Evolutionary conservation across 2,329 filamentous ascomycete species (phyloP).

Genomic region (Xylariaceae sp.): DNA sequence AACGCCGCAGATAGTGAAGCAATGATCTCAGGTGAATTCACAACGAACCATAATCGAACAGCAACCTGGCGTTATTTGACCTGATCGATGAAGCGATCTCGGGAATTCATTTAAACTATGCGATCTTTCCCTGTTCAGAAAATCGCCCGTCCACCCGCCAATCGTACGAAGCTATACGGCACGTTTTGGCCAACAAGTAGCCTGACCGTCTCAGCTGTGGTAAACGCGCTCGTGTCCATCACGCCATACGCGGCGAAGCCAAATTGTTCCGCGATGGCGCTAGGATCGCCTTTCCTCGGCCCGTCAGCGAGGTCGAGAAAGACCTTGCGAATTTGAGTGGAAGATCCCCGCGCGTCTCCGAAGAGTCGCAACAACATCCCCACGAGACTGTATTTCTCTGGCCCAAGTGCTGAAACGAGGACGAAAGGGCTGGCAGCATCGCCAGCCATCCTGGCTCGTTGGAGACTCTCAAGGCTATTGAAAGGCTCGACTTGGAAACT

Average conservation of each 20-base stretch:
- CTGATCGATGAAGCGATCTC: neutral
- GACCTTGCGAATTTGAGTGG: conserved; percentile 53
- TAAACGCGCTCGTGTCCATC: conserved; percentile 76
- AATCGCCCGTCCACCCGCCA: conserved; percentile 54
- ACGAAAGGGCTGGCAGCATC: conserved; percentile 64
- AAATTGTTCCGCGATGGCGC: conserved; percentile 63
- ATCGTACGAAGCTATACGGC: conserved; percentile 77
- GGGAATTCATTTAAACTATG: neutral
- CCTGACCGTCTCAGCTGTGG: conserved; percentile 74
- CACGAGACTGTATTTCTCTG: conserved; percentile 73
- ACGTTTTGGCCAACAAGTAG: conserved; percentile 81
- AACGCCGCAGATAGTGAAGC: neutral
- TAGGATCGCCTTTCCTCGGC: conserved; percentile 61
- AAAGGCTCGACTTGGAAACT: conserved; percentile 73
- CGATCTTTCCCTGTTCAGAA: conserved; percentile 34
- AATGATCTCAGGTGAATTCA: too few relatives aligned
- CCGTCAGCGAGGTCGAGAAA: conserved; percentile 74
- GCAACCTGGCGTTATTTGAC: neutral
- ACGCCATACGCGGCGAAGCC: conserved; percentile 77
- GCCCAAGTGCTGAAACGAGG: conserved; percentile 71
- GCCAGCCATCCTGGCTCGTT: conserved; percentile 45
- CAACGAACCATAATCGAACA: neutral
- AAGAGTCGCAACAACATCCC: conserved; percentile 73
- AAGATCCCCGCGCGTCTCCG: conserved; percentile 39
- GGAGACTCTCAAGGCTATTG: conserved; percentile 63